These are phyloP conservation scores for Salvia splendens DNA, from an alignment of 257 asterid species.

Conservation along the genomic window DNA sequence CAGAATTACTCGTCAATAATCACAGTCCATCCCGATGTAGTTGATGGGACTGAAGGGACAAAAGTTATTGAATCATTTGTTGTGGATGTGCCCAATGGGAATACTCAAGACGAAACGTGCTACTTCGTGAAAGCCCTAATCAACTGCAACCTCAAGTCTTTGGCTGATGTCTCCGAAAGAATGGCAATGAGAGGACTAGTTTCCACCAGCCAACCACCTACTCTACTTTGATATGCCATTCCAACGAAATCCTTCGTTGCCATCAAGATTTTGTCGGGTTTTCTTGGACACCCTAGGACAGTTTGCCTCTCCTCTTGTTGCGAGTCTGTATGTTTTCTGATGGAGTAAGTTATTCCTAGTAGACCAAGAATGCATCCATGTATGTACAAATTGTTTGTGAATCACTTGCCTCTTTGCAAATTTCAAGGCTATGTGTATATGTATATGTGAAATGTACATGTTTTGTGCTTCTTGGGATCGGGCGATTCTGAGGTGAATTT, in stretches of 20 bases:
- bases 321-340: constrained; percentile 7
- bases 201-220: constrained; percentile 22
- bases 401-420: constrained; percentile 17
- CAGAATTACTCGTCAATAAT: constrained; percentile 61
- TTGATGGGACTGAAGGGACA: constrained; percentile 56
- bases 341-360: constrained; percentile 20
- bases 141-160: constrained; percentile 58
- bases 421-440: constrained; percentile 10
- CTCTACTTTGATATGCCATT: constrained; percentile 1
- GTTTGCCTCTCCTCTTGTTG: constrained; percentile 14
- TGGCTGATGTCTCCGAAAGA: constrained; percentile 57
- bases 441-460: constrained; percentile 2
- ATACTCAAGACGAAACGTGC: constrained; percentile 63
- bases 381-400: constrained; percentile 23
- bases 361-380: constrained; percentile 2
- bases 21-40: constrained; percentile 57
- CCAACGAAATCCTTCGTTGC: constrained; percentile 1
- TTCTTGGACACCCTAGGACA: neutral
- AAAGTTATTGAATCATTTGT: constrained; percentile 58
- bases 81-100: constrained; percentile 63
- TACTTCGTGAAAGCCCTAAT: constrained; percentile 57
- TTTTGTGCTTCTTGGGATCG: constrained; percentile 15
- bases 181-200: constrained; percentile 56
- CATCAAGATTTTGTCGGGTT: constrained; percentile 3
- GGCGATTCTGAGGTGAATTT: neutral